Evolutionary conservation across 768 basidiomycete genomes (phyloP).

Genomic region (Lactarius psammicola): DNA sequence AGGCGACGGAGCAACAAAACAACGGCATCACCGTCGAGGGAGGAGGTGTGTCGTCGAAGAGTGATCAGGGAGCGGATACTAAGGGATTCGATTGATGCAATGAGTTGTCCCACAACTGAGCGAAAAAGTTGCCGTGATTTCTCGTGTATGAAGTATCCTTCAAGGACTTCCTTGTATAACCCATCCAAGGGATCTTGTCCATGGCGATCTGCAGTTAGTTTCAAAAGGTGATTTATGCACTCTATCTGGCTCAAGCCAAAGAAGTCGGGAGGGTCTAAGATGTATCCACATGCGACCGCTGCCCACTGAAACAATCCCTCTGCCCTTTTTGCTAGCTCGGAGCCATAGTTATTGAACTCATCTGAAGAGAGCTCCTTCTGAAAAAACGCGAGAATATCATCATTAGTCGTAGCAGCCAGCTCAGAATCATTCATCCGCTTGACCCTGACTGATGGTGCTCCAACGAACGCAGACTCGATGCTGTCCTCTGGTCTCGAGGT

Average conservation of each 20-base stretch:
- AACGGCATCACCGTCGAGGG: neutral
- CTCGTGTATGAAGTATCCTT: too few species aligned
- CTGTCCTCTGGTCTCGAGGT: neutral
- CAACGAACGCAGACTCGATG: neutral
- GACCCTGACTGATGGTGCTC: neutral
- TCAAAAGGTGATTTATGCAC: neutral
- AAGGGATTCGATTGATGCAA: too few species aligned
- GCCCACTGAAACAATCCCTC: conserved; percentile 8
- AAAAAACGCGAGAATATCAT: neutral
- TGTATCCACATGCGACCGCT: neutral
- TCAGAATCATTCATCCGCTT: neutral
- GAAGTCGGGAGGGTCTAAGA: neutral
- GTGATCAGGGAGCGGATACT: too few species aligned
- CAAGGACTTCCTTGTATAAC: too few species aligned
- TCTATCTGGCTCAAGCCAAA: too few species aligned
- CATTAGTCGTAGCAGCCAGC: neutral
- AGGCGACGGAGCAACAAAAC: neutral
- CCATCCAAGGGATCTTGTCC: too few species aligned
- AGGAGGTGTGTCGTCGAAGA: too few species aligned
- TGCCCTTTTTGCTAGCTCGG: neutral
- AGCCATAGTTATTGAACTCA: neutral
- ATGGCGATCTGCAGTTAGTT: neutral
- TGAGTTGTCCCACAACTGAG: too few species aligned
- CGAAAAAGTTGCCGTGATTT: too few species aligned
- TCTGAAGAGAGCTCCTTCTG: neutral